Evolutionary conservation across 768 basidiomycete genomes (phyloP).

Genomic region (Amanita rimosa): DNA sequence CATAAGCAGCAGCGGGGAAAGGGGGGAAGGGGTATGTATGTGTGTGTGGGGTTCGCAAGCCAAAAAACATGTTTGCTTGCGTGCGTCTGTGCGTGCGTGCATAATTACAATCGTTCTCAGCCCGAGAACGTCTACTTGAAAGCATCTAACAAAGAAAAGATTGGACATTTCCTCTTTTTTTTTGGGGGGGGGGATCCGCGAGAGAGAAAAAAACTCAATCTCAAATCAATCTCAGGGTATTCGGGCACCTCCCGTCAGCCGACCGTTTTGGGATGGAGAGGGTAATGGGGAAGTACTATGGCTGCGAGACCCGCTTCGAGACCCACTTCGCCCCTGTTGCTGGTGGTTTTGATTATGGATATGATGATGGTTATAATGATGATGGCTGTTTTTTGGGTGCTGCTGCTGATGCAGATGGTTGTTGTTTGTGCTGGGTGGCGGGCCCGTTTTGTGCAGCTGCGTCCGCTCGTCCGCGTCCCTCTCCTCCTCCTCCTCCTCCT

Average conservation of each 20-base stretch:
- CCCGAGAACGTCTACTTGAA: background rate
- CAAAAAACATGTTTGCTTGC: too few species aligned
- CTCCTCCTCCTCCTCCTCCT: constrained; percentile 34
- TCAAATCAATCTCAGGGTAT: constrained; percentile 11
- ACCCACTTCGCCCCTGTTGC: constrained; percentile 21
- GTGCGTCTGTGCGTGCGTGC: too few species aligned
- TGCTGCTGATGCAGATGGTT: too few species aligned
- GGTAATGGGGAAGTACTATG: constrained; percentile 41
- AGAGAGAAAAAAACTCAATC: background rate
- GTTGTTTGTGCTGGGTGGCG: too few species aligned
- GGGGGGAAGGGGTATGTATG: too few species aligned
- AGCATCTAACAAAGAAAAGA: background rate
- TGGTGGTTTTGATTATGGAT: background rate
- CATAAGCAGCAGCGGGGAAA: too few species aligned
- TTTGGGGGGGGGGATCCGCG: background rate
- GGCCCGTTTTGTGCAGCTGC: constrained; percentile 19
- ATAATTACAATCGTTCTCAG: too few species aligned
- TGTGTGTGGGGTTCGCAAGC: too few species aligned
- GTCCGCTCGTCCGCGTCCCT: constrained; percentile 38
- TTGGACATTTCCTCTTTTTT: too few species aligned
- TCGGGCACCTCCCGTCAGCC: constrained; percentile 25
- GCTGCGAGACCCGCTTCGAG: constrained; percentile 41
- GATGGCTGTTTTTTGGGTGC: background rate
- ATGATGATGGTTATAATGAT: background rate
- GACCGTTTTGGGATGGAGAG: background rate